Evolutionary conservation across 1,139 yeast species (phyloP), one percentile per base, ranked within the genome.

Genomic region (Taiozyma sp.): DNA sequence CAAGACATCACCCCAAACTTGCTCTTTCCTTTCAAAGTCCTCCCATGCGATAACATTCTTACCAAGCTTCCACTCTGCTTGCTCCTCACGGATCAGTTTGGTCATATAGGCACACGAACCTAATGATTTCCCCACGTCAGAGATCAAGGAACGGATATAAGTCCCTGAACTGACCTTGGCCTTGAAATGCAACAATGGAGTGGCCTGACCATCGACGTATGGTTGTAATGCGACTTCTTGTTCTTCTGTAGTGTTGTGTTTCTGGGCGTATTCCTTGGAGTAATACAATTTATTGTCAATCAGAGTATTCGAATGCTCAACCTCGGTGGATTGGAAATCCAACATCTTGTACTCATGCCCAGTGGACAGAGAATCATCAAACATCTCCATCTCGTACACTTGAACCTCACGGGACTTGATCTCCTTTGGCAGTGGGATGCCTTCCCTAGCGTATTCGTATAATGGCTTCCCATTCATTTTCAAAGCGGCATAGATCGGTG

Each of bases 91-190:
- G 8, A 81, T 78, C 50, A 95, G 77, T 57, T 83, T 84, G 10
- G 87, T 96, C 97, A 95, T 91, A 63, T 89, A 91, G 0, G 96
- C 90, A 19, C 90, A 81, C 0, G 91, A 81, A 19, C 85, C 85
- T 64, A 91, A 70, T 0, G 93, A 85, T 54, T 88, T 78, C 2
- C 97, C 98, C 47, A 88, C 76, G 62, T 95, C 99, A 67, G 96
- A 89, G 46, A 93, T 76, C 51, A 95, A 72, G 16, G 97, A 87
- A 58, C 99, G 77, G 47, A 95, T 91, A 62, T 95, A 95, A 0
- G 99, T 93, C 1, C 99, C 99, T 0, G 98, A 89, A 1, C 97
- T 87, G 0, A 93, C 99, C 45, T 81, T 79, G 13, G 95, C 80
- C 13, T 77, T 77, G 58, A 93, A 79, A 60, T 86, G 93, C 40